Conservation (phyloP, 208 protist genomes). For the Novymonas esmeraldas region DNA sequence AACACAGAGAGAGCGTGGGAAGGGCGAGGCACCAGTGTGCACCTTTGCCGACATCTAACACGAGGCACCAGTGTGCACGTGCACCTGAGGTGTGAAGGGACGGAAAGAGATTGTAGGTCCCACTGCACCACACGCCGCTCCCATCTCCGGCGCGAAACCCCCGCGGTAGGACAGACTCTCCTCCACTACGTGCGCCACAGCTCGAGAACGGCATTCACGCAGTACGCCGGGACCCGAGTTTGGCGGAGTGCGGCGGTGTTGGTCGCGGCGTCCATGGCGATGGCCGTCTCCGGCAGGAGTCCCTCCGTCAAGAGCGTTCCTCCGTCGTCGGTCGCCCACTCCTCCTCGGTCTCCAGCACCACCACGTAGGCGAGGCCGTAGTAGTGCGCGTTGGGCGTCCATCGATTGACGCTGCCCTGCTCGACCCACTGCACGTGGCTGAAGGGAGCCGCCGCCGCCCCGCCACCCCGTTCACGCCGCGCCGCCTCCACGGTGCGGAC, state of each 20-base stretch:
- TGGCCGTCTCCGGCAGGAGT: slow-evolving; percentile 18
- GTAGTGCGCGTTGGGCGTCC: slow-evolving; percentile 54
- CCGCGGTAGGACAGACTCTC: too few species aligned
- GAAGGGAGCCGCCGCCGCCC: slow-evolving; percentile 10
- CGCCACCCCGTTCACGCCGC: background rate
- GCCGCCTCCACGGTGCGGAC: slow-evolving; percentile 28
- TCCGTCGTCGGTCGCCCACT: slow-evolving; percentile 11
- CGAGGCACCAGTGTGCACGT: background rate
- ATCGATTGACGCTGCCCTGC: slow-evolving; percentile 48
- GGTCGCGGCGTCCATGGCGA: background rate
- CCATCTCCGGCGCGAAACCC: background rate
- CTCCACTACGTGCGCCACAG: slow-evolving; percentile 31
- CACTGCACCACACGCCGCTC: background rate
- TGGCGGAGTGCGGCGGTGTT: slow-evolving; percentile 5
- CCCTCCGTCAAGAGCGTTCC: slow-evolving; percentile 15
- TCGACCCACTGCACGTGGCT: slow-evolving; percentile 33
- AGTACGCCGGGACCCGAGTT: slow-evolving; percentile 31
- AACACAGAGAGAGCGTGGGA: background rate
- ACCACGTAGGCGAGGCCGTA: slow-evolving; percentile 76
- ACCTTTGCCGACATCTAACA: background rate
- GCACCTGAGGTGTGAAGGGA: background rate
- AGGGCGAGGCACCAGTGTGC: background rate
- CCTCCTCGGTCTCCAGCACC: slow-evolving; percentile 41
- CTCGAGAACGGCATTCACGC: slow-evolving; percentile 42
- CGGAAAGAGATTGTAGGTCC: too few species aligned